Evolutionary conservation across 768 basidiomycete species (phyloP).

Genomic region (Lentinula sp.): DNA sequence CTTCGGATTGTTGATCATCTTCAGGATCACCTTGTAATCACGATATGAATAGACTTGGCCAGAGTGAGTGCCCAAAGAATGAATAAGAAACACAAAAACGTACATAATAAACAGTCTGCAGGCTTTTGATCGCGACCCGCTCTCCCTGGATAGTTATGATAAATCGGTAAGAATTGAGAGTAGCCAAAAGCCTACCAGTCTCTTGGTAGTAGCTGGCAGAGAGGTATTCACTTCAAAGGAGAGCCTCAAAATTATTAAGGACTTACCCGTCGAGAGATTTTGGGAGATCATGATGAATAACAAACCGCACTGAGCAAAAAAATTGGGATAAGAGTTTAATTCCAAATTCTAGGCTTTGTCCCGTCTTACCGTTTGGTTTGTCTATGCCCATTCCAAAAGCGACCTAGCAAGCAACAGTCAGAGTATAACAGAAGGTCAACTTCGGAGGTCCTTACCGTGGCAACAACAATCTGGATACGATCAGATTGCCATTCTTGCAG

Average conservation of each 20-base stretch:
- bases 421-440: neutral
- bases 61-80: neutral
- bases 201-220: conserved; percentile 79
- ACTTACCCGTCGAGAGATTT: conserved; percentile 77
- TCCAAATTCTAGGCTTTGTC: neutral
- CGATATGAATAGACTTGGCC: conserved; percentile 54
- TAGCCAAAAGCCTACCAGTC: conserved; percentile 39
- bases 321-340: neutral
- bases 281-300: conserved; percentile 84
- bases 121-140: conserved; percentile 87
- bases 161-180: neutral
- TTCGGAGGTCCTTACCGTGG: conserved; percentile 58
- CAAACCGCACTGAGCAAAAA: conserved; percentile 65
- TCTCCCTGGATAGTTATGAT: conserved; percentile 35
- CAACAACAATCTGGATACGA: conserved; percentile 77
- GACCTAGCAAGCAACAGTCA: conserved; percentile 42
- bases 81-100: conserved; percentile 35
- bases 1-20: conserved; percentile 55
- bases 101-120: conserved; percentile 86
- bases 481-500: conserved; percentile 74
- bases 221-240: neutral
- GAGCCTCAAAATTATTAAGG: neutral
- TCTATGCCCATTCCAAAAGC: conserved; percentile 99
- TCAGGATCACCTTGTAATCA: conserved; percentile 51
- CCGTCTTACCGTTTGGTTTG: conserved; percentile 61